Base-by-base conservation (phyloP, 169 alveolate species). In the Pseudocohnilembus persalinus region DNA sequence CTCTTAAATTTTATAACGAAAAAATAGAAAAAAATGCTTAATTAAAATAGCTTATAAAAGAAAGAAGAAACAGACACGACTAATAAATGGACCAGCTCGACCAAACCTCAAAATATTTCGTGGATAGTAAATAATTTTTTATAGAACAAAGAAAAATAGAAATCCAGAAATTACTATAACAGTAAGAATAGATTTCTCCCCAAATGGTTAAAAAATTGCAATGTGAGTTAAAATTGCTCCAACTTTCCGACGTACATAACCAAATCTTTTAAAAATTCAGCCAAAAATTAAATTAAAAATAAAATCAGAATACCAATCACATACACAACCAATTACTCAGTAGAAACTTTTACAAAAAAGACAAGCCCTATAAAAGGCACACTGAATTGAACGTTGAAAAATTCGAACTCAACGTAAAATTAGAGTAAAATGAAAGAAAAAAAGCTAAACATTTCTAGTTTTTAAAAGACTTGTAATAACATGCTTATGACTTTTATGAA, bases 391-490 rank as follows among this genome's bases (percentile, higher is more conserved):
- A 29, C 25, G n/a, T 79, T 30, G 82, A 86, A 32, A 86, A 74
- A 81, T 86, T 86, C 33, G 90, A 86, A 77, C 34, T 86, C 24
- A 49, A 82, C 31, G 68, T 86, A 30, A 73, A 64, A 35, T 74
- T 74, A 33, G 87, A 86, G 32, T 72, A 86, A 75, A 85, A 83
- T 27, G 80, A 76, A 68, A 86, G 89, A 74, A 96, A 92, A 87
- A 93, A 91, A 75, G 90, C 92, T 16, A 87, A 92, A 64, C 96
- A 94, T 74, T 89, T 82, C 83, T 95, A 93, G 87, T 93, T 96
- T 72, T 85, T 96, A 80, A 79, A 92, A 64, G 90, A 94, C 64
- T 79, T 96, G 26, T 83, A 92, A 26, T 88, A 87, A 35, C 93
- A 94, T 77, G 90, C 94, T 34, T 90, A 87, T 32, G 93, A 92